These are phyloP conservation scores for Candida lessepsii DNA, from an alignment of 805 yeast genomes.

Conservation along the genomic window DNA sequence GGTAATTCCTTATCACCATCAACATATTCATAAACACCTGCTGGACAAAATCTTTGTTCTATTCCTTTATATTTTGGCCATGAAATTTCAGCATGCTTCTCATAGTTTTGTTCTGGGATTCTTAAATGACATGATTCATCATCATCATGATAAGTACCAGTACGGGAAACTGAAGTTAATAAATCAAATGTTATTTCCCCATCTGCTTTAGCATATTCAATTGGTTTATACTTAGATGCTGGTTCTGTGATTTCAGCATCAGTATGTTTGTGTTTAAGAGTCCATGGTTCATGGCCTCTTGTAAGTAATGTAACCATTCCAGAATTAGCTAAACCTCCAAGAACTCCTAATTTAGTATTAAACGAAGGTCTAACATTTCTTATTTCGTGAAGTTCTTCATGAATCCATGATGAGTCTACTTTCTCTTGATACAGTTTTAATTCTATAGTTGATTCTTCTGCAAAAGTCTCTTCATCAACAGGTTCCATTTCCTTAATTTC, in stretches of 20 bases:
- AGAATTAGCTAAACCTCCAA: slow-evolving; percentile 81
- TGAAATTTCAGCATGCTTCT: slow-evolving; percentile 63
- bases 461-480: slow-evolving; percentile 44
- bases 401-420: slow-evolving; percentile 78
- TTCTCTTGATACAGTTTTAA: slow-evolving; percentile 61
- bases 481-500: slow-evolving; percentile 42
- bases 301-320: slow-evolving; percentile 80
- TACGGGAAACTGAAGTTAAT: slow-evolving; percentile 90
- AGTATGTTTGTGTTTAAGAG: slow-evolving; percentile 64
- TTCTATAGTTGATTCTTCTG: slow-evolving; percentile 36
- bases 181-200: slow-evolving; percentile 89
- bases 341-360: slow-evolving; percentile 66
- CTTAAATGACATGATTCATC: slow-evolving; percentile 89
- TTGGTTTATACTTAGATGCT: slow-evolving; percentile 66
- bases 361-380: slow-evolving; percentile 94
- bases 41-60: slow-evolving; percentile 94
- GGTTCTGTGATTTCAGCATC: slow-evolving; percentile 72
- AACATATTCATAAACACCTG: slow-evolving; percentile 95
- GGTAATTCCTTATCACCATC: slow-evolving; percentile 49
- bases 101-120: slow-evolving; percentile 55
- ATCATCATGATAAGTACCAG: slow-evolving; percentile 95
- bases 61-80: slow-evolving; percentile 83
- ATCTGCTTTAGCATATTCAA: slow-evolving; percentile 94
- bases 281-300: slow-evolving; percentile 84
- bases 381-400: slow-evolving; percentile 76